Conservation (phyloP, 768 basidiomycete genomes). For the Boletus rufocinnamomeus region DNA sequence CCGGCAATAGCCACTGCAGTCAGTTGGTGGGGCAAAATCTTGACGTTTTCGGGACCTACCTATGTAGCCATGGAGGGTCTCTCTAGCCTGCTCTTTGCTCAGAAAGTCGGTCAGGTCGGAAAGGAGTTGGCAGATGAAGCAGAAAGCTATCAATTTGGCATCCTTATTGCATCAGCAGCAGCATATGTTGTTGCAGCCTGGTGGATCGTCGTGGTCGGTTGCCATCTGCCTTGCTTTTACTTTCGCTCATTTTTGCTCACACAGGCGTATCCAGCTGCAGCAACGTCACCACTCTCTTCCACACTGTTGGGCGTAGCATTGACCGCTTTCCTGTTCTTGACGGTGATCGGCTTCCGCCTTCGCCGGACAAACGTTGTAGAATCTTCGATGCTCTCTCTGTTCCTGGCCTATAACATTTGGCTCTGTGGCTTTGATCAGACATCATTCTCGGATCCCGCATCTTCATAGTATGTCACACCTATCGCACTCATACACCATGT, state of each 20-base stretch:
- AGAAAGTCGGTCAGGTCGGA: conserved; percentile 77
- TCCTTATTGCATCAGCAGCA: conserved; percentile 74
- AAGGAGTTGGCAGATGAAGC: conserved; percentile 71
- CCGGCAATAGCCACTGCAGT: conserved; percentile 59
- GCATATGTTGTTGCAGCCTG: conserved; percentile 82
- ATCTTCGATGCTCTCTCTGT: conserved; percentile 82
- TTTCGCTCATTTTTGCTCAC: conserved; percentile 14
- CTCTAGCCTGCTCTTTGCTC: conserved; percentile 79
- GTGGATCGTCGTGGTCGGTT: conserved; percentile 81
- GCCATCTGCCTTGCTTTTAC: neutral
- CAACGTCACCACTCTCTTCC: conserved; percentile 82
- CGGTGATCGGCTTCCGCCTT: conserved; percentile 86
- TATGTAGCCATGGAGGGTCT: conserved; percentile 85
- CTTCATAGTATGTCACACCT: conserved; percentile 64
- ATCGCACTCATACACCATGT: neutral
- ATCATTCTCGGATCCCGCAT: conserved; percentile 70
- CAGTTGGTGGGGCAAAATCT: conserved; percentile 69
- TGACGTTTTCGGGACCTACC: conserved; percentile 71
- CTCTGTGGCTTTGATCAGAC: conserved; percentile 79
- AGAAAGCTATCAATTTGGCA: conserved; percentile 74
- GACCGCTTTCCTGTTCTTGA: conserved; percentile 87
- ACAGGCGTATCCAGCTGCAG: conserved; percentile 80
- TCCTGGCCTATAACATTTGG: conserved; percentile 91
- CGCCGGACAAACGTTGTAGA: conserved; percentile 92
- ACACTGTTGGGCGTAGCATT: conserved; percentile 87